Base-by-base conservation (phyloP, 345 rosid species). In the Viola odorata region DNA sequence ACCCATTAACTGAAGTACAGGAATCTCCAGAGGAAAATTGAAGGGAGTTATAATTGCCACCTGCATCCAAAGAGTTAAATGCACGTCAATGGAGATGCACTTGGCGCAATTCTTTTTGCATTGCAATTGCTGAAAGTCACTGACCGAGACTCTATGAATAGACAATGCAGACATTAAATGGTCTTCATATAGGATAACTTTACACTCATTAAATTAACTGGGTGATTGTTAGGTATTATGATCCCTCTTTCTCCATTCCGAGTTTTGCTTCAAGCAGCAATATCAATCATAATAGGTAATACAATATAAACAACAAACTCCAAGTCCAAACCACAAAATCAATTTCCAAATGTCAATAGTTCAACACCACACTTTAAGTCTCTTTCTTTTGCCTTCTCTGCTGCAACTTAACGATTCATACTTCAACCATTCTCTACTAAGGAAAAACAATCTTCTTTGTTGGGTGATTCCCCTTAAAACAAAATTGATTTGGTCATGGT, bases 1-100 rank as follows among this genome's bases (percentile, higher is more conserved):
- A 55, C 97, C 99, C 99, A 94, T 87, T 80, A 94, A 49, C 79
- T 94, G 99, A 77, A 94, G 96, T 45, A 84, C 74, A 0, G 99
- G 99, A 78, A 94, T 94, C 88, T 94, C 99, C 37, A 94, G 78
- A 8, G 99, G 97, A 64, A 94, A 94, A 73, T 94, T 94, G 80
- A 94, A 94, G 23, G 99, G 99, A 48, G 99, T 94, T 61, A 94
- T 66, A 71, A 94, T 83, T 4, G 97, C 96, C 45, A 94, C 97
- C 99, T 94, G 82, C 76, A 64, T 4, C 64, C 32, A 44, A 52
- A 66, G 15, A 45, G 15, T 12, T 59, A 60, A 10, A 60, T 44
- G 59, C 10, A 44, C 16, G 41, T 32, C 39, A 36, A 62, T 15
- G 38, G 11, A 16, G 16, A 14, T 47, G 57, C 12, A 42, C 40